Evolutionary conservation across 257 asterid species (phyloP).

Genomic region (Capsicum chinense): DNA sequence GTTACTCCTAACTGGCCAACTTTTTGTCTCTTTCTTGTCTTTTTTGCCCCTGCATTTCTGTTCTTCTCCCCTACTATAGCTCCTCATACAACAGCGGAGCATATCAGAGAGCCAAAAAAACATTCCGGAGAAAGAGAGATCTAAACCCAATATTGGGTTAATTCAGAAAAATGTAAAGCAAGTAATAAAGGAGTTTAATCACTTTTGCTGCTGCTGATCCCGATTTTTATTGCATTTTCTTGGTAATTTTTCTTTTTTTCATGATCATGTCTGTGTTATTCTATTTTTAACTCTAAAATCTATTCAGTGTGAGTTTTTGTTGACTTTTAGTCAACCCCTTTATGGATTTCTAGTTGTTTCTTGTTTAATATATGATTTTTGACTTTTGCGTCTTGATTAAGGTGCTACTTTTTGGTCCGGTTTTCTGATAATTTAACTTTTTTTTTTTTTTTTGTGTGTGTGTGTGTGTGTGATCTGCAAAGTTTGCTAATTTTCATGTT

Average conservation of each 20-base stretch:
- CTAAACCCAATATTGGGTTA: slow-evolving; percentile 40
- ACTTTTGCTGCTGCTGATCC: slow-evolving; percentile 31
- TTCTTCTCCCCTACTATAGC: slow-evolving; percentile 7
- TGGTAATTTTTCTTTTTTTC: slow-evolving; percentile 43
- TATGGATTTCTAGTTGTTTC: not conserved
- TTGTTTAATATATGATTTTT: slow-evolving; percentile 34
- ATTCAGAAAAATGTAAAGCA: slow-evolving; percentile 45
- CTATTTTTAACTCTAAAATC: not conserved
- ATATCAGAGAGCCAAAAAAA: not conserved
- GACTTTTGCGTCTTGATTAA: slow-evolving; percentile 10
- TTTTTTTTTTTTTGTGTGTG: not conserved
- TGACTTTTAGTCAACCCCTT: slow-evolving; percentile 11
- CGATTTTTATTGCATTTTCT: slow-evolving; percentile 33
- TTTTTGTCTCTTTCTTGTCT: slow-evolving; percentile 31
- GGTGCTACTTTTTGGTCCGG: not conserved
- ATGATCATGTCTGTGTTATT: slow-evolving; percentile 18
- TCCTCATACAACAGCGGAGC: slow-evolving; percentile 8
- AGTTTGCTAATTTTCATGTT: not conserved
- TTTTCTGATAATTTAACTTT: slow-evolving; percentile 29
- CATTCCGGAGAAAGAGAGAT: slow-evolving; percentile 32
- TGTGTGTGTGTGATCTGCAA: slow-evolving; percentile 33
- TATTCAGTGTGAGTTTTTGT: slow-evolving; percentile 16
- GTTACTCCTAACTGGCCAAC: not conserved
- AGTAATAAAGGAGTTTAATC: slow-evolving; percentile 33
- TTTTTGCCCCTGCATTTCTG: slow-evolving; percentile 23